Conservation (phyloP, 768 basidiomycete species). For the Suillus weaverae region DNA sequence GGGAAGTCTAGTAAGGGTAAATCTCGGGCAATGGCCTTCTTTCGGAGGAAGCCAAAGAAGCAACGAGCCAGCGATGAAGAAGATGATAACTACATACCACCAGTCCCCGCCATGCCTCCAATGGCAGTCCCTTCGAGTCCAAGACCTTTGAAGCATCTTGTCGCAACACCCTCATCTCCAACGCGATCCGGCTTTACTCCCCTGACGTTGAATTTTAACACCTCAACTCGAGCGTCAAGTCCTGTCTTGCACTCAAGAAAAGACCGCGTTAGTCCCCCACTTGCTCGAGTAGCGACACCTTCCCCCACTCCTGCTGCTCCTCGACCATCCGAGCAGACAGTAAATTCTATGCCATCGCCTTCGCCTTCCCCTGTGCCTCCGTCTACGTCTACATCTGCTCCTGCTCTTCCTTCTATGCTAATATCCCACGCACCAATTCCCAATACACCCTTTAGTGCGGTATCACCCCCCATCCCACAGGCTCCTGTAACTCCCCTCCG, state of each 20-base stretch:
- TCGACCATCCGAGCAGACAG: conserved; percentile 12
- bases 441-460: conserved; percentile 19
- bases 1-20: conserved; percentile 29
- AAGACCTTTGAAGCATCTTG: conserved; percentile 25
- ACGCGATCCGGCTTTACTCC: conserved; percentile 30
- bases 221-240: conserved; percentile 20
- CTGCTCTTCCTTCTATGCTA: conserved; percentile 1
- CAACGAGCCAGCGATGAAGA: conserved; percentile 30
- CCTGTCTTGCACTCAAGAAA: conserved; percentile 23
- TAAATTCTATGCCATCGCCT: conserved; percentile 9
- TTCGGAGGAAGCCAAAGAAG: conserved; percentile 32
- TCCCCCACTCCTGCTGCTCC: conserved; percentile 6
- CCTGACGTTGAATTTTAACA: conserved; percentile 22
- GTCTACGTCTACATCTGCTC: conserved; percentile 11
- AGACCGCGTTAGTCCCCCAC: conserved; percentile 23
- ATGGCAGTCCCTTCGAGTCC: conserved; percentile 31
- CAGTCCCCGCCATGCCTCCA: conserved; percentile 32
- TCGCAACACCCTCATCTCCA: conserved; percentile 25
- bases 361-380: conserved; percentile 14
- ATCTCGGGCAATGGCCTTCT: conserved; percentile 35
- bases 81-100: conserved; percentile 29
- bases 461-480: conserved; percentile 9
- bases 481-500: conserved; percentile 9
- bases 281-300: conserved; percentile 12
- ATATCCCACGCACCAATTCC: conserved; percentile 19